A percentile compares a stretch with the other conserved stretches of the same genome.
Conservation (phyloP, 768 basidiomycete genomes). For the Leccinum fibrillosum region DNA sequence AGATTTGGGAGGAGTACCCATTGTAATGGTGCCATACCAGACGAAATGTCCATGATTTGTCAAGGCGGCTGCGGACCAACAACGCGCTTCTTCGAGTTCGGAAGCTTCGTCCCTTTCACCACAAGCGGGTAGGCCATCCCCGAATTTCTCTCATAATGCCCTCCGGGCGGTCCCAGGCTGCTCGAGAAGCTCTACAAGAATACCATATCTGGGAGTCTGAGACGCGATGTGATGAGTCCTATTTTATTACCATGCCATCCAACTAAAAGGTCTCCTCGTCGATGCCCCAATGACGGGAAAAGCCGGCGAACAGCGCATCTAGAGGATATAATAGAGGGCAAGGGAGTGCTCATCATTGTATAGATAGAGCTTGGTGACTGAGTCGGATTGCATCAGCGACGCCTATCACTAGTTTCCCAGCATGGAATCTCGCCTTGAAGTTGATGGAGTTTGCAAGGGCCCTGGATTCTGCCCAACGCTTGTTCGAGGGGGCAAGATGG, state of each 20-base stretch:
- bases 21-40: too few species aligned
- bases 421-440: slow-evolving; percentile 59
- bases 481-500: slow-evolving; percentile 89
- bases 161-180: too few species aligned
- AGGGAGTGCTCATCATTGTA: slow-evolving; percentile 86
- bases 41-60: too few species aligned
- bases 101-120: too few species aligned
- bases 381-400: neutral
- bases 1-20: too few species aligned
- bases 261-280: slow-evolving; percentile 97
- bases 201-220: slow-evolving; percentile 55
- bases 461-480: slow-evolving; percentile 98
- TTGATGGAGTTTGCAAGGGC: slow-evolving; percentile 93
- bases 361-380: slow-evolving; percentile 87
- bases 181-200: slow-evolving; percentile 49
- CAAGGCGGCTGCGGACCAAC: too few species aligned
- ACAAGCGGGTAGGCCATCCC: too few species aligned
- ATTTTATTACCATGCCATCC: slow-evolving; percentile 93
- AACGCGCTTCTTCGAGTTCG: too few species aligned
- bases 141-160: too few species aligned
- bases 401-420: neutral
- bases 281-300: slow-evolving; percentile 88
- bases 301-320: slow-evolving; percentile 76
- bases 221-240: slow-evolving; percentile 25
- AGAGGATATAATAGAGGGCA: slow-evolving; percentile 79